Evolutionary conservation across 352 stramenopile genomes (phyloP).

Genomic region (Phytophthora sansomeana): DNA sequence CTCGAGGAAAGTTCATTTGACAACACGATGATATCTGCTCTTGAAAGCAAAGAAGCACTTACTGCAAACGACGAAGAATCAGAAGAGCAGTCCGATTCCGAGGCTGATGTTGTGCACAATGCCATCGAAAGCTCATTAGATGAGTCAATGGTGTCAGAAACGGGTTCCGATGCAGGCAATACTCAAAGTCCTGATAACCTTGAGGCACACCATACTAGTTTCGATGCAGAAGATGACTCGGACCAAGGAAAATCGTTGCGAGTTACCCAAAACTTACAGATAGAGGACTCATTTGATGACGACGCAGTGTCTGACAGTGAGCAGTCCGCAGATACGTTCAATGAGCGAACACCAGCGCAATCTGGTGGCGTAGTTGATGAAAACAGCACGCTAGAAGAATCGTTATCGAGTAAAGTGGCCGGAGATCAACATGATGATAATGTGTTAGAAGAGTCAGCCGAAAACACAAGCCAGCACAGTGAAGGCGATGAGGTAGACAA

Average conservation of each 20-base stretch:
- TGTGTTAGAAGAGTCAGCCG: background rate
- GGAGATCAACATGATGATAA: background rate
- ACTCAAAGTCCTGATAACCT: background rate
- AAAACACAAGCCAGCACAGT: background rate
- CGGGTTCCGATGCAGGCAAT: slow-evolving; percentile 4
- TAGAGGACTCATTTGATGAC: slow-evolving; percentile 12
- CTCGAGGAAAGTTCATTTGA: slow-evolving; percentile 32
- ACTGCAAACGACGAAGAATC: background rate
- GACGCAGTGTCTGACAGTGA: slow-evolving; percentile 15
- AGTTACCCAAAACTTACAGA: background rate
- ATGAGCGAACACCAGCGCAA: slow-evolving; percentile 4
- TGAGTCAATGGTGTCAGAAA: slow-evolving; percentile 19
- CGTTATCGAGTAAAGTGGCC: background rate
- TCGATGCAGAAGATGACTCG: background rate
- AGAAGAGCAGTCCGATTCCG: slow-evolving; percentile 14
- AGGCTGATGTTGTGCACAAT: slow-evolving; percentile 8
- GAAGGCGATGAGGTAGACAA: slow-evolving; percentile 1
- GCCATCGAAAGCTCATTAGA: slow-evolving; percentile 14
- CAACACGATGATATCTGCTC: slow-evolving; percentile 19
- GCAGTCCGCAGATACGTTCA: background rate
- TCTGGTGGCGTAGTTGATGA: background rate
- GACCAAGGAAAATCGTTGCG: background rate
- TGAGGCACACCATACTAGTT: background rate
- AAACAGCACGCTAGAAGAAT: background rate
- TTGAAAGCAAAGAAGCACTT: slow-evolving; percentile 20